Percentiles rank a stretch among this genome's conserved stretches.
Evolutionary conservation across 805 yeast species (phyloP).

Genomic region (Groenewaldozyma salmanticensis): DNA sequence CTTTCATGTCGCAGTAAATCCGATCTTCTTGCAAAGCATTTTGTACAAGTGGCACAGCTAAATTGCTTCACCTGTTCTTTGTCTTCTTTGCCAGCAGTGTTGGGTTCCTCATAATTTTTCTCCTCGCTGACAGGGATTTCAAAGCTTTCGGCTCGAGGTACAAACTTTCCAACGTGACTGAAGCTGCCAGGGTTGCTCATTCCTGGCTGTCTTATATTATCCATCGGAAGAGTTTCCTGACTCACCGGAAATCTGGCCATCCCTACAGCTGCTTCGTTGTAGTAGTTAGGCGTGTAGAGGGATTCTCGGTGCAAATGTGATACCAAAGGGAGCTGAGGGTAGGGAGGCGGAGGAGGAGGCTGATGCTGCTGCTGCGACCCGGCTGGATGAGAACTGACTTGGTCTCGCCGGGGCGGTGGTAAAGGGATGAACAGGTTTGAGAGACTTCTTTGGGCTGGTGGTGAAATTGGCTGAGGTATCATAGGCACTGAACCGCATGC

Average conservation of each 20-base stretch:
- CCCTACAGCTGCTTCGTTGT: too few relatives aligned
- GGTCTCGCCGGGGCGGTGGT: neutral
- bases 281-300: too few relatives aligned
- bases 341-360: constrained; percentile 1
- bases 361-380: neutral
- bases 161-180: neutral
- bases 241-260: neutral
- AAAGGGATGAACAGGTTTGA: neutral
- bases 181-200: neutral
- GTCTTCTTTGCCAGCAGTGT: neutral
- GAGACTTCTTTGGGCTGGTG: neutral
- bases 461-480: neutral
- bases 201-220: neutral
- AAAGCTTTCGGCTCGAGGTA: neutral
- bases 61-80: constrained; percentile 18
- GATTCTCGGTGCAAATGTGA: neutral
- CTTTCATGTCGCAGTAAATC: constrained; percentile 74
- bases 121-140: neutral
- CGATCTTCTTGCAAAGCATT: constrained; percentile 63
- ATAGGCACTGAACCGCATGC: neutral
- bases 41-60: constrained; percentile 41
- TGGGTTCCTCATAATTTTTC: neutral
- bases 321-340: constrained; percentile 7
- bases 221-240: neutral
- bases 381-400: too few relatives aligned